phyloP scores from a whole-genome alignment of 2,329 filamentous ascomycete species.

The Aspergillus ruber region DNA sequence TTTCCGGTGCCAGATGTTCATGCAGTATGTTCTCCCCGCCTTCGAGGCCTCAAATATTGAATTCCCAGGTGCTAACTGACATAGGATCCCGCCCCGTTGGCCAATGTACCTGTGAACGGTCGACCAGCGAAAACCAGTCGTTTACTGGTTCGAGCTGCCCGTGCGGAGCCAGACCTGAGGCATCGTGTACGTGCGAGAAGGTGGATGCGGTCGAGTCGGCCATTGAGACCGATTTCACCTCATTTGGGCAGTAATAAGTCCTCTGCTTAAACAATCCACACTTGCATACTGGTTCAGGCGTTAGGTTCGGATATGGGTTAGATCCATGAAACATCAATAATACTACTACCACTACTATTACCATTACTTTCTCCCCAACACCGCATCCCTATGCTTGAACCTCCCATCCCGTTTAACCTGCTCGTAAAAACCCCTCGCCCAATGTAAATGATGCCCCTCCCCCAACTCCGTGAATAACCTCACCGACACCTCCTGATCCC shows the following conservation, averaged over 20 bases:
- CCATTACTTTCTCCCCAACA: constrained; percentile 12
- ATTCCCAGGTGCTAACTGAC: constrained; percentile 3
- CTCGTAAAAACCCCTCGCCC: constrained; percentile 14
- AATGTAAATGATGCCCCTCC: constrained; percentile 12
- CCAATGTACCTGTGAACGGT: constrained; percentile 73
- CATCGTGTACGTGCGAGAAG: constrained; percentile 79
- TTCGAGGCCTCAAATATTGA: neutral
- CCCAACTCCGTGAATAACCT: constrained; percentile 11
- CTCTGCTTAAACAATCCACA: neutral
- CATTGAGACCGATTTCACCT: constrained; percentile 83
- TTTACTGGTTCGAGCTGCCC: constrained; percentile 58
- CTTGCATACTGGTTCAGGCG: neutral
- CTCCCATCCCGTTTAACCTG: constrained; percentile 17
- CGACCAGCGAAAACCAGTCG: constrained; percentile 62
- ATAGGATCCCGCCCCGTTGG: constrained; percentile 66
- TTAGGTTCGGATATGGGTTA: neutral
- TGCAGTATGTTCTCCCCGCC: constrained; percentile 55
- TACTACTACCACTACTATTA: neutral
- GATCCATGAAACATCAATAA: neutral
- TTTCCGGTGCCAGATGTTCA: constrained; percentile 69
- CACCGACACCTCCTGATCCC: constrained; percentile 20
- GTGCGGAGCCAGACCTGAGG: constrained; percentile 65
- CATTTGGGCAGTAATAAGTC: constrained; percentile 19
- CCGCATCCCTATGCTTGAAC: constrained; percentile 19
- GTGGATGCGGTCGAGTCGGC: constrained; percentile 31